Base-by-base conservation (phyloP, 2,329 filamentous ascomycete species). In the Claviceps africana region DNA sequence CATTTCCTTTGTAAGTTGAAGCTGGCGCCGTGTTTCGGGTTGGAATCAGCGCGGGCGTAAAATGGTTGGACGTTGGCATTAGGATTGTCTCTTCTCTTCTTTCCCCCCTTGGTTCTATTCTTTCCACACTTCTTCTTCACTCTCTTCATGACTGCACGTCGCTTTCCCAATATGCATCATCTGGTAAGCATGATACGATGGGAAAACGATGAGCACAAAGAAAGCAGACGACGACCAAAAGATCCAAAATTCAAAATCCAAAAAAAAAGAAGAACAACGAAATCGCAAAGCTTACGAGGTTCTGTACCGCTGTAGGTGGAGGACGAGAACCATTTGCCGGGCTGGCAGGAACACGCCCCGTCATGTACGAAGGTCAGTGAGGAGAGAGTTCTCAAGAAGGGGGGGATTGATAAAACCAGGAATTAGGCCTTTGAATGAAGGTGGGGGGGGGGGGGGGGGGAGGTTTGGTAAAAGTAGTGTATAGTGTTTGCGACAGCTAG, bases 1-100 rank as follows among this genome's bases (percentile, higher is more conserved):
- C 21, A 17, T 56, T 61, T 60, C 59, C 57, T 62, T 47, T 22
- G n/a, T 13, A 21, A 61, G 60, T 64, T 62, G 57, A 61, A 61
- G 60, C 58, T 59, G 59, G 62, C 59, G 62, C 65, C 61, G 61
- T 59, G 59, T 62, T 61, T 61, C 19, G 47, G 48, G 61, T 33
- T 46, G 31, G 57, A 53, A 55, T 52, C 54, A 55, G 51, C 53
- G 48, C 53, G 50, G 56, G 58, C 58, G 53, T 51, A 56, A 56
- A 52, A 55, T 44, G 57, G 55, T 40, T 45, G 48, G 54, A 52
- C 19, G 31, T 54, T 56, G 52, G 52, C 56, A 57, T 59, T 53
- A 47, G 47, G 52, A 42, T 46, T 53, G n/a, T 42, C 40, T 47
- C 13, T 45, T 25, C 30, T 31, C 7, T 22, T 21, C 45, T 33